These are phyloP conservation scores for Ailanthus altissimus DNA, from an alignment of 345 rosid species.

Conservation along the genomic window DNA sequence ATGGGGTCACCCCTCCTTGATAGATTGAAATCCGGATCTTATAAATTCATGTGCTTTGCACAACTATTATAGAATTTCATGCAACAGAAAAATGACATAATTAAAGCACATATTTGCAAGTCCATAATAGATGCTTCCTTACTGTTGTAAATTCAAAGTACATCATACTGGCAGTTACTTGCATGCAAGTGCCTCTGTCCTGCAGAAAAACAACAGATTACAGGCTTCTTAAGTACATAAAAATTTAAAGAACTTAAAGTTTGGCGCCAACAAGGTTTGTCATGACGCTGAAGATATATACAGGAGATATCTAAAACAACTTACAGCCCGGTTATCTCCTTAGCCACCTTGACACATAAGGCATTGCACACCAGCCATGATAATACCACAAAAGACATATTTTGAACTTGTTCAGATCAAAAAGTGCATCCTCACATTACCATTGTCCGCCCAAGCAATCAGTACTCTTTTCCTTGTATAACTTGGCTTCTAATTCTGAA, in stretches of 20 bases:
- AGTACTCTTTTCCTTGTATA: neutral
- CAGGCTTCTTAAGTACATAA: neutral
- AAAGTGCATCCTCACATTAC: neutral
- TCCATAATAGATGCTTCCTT: neutral
- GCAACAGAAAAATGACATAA: neutral
- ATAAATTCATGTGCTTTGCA: neutral
- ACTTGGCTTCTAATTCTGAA: neutral
- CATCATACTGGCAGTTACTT: too few species aligned
- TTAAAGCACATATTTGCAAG: neutral
- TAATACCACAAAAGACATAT: neutral
- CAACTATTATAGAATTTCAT: neutral
- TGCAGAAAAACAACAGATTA: neutral
- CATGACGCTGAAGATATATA: neutral
- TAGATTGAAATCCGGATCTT: neutral
- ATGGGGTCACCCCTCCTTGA: neutral
- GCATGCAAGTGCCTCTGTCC: too few species aligned
- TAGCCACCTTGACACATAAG: neutral
- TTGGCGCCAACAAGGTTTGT: too few species aligned
- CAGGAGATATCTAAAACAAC: neutral
- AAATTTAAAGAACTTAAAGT: neutral
- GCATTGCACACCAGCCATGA: too few species aligned
- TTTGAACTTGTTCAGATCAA: too few species aligned
- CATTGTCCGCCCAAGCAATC: neutral
- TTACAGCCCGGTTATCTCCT: neutral
- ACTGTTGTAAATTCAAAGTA: too few species aligned